Evolutionary conservation across 148 eudicot genomes (phyloP).

Genomic region (Beta vulgaris): DNA sequence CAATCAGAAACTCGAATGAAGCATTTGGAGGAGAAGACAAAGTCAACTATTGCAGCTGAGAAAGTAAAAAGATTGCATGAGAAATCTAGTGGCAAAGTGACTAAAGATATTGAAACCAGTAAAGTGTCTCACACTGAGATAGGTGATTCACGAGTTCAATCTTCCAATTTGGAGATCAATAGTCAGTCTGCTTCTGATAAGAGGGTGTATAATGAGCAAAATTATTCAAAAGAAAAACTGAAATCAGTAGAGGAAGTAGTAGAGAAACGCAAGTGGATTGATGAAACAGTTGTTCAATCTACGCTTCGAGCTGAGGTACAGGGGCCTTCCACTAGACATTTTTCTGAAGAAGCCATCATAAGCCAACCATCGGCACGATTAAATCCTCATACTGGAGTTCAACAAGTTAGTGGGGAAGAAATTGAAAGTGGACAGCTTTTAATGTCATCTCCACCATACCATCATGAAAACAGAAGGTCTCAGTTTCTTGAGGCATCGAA

Average conservation of each 20-base stretch:
- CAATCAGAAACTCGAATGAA: slow-evolving; percentile 35
- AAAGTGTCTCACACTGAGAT: slow-evolving; percentile 28
- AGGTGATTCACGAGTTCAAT: slow-evolving; percentile 21
- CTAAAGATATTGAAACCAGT: slow-evolving; percentile 29
- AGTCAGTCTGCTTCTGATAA: slow-evolving; percentile 33
- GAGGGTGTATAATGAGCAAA: slow-evolving; percentile 34
- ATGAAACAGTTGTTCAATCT: slow-evolving; percentile 30
- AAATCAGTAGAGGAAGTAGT: slow-evolving; percentile 34
- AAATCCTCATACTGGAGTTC: slow-evolving; percentile 30
- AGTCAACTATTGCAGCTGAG: slow-evolving; percentile 25
- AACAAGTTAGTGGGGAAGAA: slow-evolving; percentile 27
- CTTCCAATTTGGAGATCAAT: slow-evolving; percentile 12
- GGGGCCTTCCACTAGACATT: slow-evolving; percentile 27
- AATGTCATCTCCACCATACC: slow-evolving; percentile 33
- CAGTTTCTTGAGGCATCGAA: slow-evolving; percentile 22
- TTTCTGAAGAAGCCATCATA: slow-evolving; percentile 33
- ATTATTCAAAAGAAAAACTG: slow-evolving; percentile 31
- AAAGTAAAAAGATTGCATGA: slow-evolving; percentile 26
- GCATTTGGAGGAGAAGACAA: slow-evolving; percentile 30
- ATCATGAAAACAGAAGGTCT: slow-evolving; percentile 19
- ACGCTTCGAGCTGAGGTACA: slow-evolving; percentile 26
- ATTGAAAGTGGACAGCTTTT: slow-evolving; percentile 26
- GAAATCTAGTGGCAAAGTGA: slow-evolving; percentile 19
- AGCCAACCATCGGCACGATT: slow-evolving; percentile 26
- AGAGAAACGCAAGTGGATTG: slow-evolving; percentile 29